These are phyloP conservation scores for Coniella lustricola DNA, from an alignment of 2,329 filamentous ascomycete genomes.

Conservation along the genomic window DNA sequence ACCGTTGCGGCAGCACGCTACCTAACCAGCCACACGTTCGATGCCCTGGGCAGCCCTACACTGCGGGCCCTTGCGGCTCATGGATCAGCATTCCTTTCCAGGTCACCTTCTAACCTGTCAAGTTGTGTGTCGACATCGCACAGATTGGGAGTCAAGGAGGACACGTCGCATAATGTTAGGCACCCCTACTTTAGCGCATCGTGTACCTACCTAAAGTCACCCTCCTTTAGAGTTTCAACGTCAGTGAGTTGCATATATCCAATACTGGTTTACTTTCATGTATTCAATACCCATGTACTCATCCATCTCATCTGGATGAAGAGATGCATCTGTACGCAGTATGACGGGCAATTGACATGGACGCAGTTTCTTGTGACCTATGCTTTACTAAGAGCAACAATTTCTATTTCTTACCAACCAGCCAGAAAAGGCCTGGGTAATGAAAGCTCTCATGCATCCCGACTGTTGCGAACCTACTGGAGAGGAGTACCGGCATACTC, in stretches of 20 bases:
- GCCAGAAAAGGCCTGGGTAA: not conserved
- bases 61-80: too few species aligned
- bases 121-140: not conserved
- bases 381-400: too few species aligned
- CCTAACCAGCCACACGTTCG: not conserved
- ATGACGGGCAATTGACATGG: too few species aligned
- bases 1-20: not conserved
- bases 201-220: not conserved
- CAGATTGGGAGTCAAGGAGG: not conserved
- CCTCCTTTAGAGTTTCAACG: not conserved
- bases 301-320: too few species aligned
- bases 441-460: not conserved
- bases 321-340: too few species aligned
- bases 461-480: not conserved
- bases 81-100: not conserved
- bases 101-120: not conserved
- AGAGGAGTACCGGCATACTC: not conserved
- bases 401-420: not conserved
- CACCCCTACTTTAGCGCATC: slow-evolving; percentile 4
- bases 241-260: too few species aligned
- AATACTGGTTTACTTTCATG: too few species aligned
- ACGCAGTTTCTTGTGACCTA: too few species aligned
- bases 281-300: too few species aligned
- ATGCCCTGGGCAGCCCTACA: too few species aligned
- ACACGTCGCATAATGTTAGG: slow-evolving; percentile 2